A percentile compares a stretch with the other conserved stretches of the same genome.
phyloP scores from a whole-genome alignment of 495 filamentous ascomycete genomes.

The Penicillium bovifimosum region DNA sequence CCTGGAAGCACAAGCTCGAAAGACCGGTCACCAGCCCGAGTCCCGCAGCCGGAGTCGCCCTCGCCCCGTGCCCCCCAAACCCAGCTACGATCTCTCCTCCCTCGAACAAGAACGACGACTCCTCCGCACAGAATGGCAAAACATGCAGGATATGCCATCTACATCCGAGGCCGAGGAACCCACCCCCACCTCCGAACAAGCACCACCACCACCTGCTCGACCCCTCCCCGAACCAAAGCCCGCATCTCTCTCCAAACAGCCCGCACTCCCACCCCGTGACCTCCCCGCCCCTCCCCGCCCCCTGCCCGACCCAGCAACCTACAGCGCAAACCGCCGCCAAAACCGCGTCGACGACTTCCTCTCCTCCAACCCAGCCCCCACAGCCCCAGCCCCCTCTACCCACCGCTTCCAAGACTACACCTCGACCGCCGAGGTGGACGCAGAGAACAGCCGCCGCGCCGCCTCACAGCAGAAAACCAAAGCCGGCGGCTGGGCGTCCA shows the following conservation, averaged over 20 bases:
- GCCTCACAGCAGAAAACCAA: constrained; percentile 63
- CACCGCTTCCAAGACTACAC: constrained; percentile 52
- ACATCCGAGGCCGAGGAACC: constrained; percentile 16
- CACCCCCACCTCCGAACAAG: constrained; percentile 28
- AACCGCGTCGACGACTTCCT: constrained; percentile 47
- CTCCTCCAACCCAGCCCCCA: constrained; percentile 45
- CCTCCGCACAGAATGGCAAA: constrained; percentile 63
- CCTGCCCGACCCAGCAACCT: constrained; percentile 28
- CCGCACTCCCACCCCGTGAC: constrained; percentile 15
- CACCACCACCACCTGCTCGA: constrained; percentile 34
- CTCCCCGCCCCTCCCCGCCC: constrained; percentile 26
- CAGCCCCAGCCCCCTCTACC: constrained; percentile 29
- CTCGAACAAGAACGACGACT: constrained; percentile 69
- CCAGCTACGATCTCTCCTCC: constrained; percentile 62
- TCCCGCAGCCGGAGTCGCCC: constrained; percentile 34
- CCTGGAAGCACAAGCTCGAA: constrained; percentile 47
- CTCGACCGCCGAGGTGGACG: constrained; percentile 59
- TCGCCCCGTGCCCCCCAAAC: constrained; percentile 46
- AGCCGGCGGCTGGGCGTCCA: constrained; percentile 69
- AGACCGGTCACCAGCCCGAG: constrained; percentile 18
- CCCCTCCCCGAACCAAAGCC: constrained; percentile 35
- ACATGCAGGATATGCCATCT: constrained; percentile 37
- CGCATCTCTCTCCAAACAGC: constrained; percentile 6
- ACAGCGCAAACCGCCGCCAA: constrained; percentile 23
- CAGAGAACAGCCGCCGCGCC: constrained; percentile 60